phyloP scores from a whole-genome alignment of 352 stramenopile genomes.

The Blastocystis sp. region DNA sequence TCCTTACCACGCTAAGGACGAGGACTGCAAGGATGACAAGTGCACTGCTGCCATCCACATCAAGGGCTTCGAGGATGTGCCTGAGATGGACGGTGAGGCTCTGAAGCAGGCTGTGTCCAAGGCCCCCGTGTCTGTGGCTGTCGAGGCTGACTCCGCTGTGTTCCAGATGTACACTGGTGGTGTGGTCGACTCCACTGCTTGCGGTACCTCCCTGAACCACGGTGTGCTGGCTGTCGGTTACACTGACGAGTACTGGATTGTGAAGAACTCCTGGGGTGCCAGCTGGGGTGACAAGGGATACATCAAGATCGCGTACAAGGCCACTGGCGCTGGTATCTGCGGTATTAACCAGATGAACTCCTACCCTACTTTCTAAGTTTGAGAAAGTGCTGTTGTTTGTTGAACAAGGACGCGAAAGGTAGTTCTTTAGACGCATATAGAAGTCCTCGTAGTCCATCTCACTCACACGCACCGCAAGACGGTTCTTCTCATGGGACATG shows the following conservation, averaged over 20 bases:
- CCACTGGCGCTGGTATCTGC: slow-evolving; percentile 78
- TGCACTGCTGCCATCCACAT: slow-evolving; percentile 74
- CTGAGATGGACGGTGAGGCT: slow-evolving; percentile 78
- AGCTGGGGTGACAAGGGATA: slow-evolving; percentile 86
- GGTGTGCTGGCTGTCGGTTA: slow-evolving; percentile 92
- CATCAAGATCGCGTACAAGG: slow-evolving; percentile 80
- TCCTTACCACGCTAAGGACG: slow-evolving; percentile 82
- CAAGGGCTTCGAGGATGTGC: slow-evolving; percentile 83
- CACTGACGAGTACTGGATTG: slow-evolving; percentile 87
- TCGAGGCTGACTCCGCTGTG: slow-evolving; percentile 86
- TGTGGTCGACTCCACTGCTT: slow-evolving; percentile 80
- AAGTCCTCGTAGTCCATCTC: slow-evolving; percentile 62
- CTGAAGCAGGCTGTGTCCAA: slow-evolving; percentile 85
- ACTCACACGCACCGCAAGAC: slow-evolving; percentile 6
- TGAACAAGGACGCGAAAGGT: background rate
- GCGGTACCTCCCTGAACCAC: slow-evolving; percentile 90
- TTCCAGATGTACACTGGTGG: slow-evolving; percentile 95
- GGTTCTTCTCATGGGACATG: background rate
- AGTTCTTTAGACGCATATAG: slow-evolving; percentile 9
- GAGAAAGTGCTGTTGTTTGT: slow-evolving; percentile 8
- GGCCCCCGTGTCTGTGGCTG: slow-evolving; percentile 88
- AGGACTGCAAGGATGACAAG: slow-evolving; percentile 71
- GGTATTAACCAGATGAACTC: slow-evolving; percentile 71
- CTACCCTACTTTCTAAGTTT: slow-evolving; percentile 68
- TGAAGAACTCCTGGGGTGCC: slow-evolving; percentile 94